phyloP scores from a whole-genome alignment of 108 stramenopile genomes.

The Conticribra guillardii region DNA sequence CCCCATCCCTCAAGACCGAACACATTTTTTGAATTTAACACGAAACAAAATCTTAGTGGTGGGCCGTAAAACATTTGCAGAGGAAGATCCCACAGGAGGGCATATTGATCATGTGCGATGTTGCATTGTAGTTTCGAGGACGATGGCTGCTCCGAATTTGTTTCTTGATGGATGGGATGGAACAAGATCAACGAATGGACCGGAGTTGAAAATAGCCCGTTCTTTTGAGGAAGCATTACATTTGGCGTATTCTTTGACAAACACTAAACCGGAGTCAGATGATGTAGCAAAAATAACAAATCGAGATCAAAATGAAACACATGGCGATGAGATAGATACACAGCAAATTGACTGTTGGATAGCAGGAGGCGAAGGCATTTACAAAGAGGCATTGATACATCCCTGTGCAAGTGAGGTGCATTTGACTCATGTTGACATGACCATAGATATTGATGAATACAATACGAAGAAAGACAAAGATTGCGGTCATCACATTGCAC shows the following conservation, averaged over 20 bases:
- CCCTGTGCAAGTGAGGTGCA: constrained; percentile 51
- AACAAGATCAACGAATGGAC: not conserved
- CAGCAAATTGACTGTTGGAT: constrained; percentile 72
- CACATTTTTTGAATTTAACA: constrained; percentile 64
- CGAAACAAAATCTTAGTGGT: constrained; percentile 63
- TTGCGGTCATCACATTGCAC: constrained; percentile 8
- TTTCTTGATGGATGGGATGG: not conserved
- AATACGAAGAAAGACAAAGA: not conserved
- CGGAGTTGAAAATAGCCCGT: constrained; percentile 45
- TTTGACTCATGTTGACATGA: constrained; percentile 57
- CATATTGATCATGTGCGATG: constrained; percentile 67
- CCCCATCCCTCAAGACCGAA: constrained; percentile 60
- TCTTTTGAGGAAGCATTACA: constrained; percentile 75
- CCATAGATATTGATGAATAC: not conserved
- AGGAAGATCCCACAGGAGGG: constrained; percentile 49
- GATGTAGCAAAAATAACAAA: constrained; percentile 4
- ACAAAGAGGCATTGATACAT: constrained; percentile 70
- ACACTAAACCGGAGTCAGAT: constrained; percentile 1
- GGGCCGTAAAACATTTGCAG: constrained; percentile 63
- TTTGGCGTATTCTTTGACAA: constrained; percentile 45
- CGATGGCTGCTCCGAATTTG: constrained; percentile 21
- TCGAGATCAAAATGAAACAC: not conserved
- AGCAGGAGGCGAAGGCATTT: constrained; percentile 76
- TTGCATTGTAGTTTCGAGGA: constrained; percentile 72
- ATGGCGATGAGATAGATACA: not conserved